Conservation (phyloP, 202 grass and related monocot species). For the Brachypodium distachyon region DNA sequence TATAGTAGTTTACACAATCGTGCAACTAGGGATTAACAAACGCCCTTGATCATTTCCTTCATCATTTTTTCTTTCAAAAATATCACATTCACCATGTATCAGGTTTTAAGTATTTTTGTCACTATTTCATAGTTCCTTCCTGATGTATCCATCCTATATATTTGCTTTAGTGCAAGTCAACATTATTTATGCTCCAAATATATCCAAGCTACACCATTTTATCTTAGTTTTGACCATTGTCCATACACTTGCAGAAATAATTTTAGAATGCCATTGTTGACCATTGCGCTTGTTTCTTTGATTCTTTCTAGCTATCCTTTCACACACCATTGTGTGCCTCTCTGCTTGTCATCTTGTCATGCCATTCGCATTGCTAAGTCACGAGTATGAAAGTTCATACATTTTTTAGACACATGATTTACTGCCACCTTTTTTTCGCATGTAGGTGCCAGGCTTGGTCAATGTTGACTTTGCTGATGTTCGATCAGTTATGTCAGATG, state of each 20-base stretch:
- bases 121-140: not conserved
- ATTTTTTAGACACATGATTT: not conserved
- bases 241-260: not conserved
- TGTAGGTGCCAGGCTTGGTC: constrained; percentile 90
- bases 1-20: not conserved
- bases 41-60: not conserved
- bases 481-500: constrained; percentile 83
- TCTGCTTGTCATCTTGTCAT: not conserved
- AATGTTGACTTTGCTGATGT: constrained; percentile 98
- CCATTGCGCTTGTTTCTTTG: not conserved
- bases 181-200: not conserved
- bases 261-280: not conserved
- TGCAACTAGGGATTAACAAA: not conserved
- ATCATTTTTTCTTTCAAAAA: not conserved
- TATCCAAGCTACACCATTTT: not conserved
- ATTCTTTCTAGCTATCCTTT: not conserved
- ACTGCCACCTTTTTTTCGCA: constrained; percentile 14
- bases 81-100: not conserved
- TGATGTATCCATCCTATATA: not conserved
- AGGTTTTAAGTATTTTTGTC: not conserved
- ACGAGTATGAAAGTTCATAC: not conserved
- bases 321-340: not conserved
- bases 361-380: not conserved
- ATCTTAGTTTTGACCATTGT: not conserved
- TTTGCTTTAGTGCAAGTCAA: not conserved